phyloP scores from a whole-genome alignment of 176 grass and related monocot genomes.

The Phragmites australis region DNA sequence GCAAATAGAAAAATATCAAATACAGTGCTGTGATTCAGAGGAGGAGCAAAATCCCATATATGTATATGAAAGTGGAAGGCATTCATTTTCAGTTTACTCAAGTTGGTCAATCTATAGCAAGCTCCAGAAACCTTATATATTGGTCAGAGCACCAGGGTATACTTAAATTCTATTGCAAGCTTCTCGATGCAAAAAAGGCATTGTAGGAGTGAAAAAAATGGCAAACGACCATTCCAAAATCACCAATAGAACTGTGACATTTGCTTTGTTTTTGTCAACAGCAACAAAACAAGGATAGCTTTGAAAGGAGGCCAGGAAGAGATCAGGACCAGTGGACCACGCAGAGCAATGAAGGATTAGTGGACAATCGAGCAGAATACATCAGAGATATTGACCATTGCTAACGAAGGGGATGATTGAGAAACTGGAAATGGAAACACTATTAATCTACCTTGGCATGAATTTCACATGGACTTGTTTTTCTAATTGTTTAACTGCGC shows the following conservation, averaged over 20 bases:
- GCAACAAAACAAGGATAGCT: not conserved
- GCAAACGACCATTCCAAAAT: not conserved
- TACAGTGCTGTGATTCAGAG: conserved; percentile 12
- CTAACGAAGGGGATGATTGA: not conserved
- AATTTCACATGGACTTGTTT: conserved; percentile 21
- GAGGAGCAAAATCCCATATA: not conserved
- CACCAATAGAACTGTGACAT: not conserved
- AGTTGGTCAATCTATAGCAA: not conserved
- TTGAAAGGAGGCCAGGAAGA: not conserved
- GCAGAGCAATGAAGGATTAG: not conserved
- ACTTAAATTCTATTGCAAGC: not conserved
- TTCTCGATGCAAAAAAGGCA: not conserved
- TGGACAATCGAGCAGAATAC: not conserved
- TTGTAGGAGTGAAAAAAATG: not conserved
- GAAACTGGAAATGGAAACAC: not conserved
- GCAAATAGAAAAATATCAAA: conserved; percentile 31
- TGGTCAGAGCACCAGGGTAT: not conserved
- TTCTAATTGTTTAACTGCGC: not conserved
- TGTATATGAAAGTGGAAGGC: not conserved
- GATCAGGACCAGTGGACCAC: not conserved
- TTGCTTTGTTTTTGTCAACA: conserved; percentile 16
- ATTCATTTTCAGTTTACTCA: conserved; percentile 9
- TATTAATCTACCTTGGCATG: conserved; percentile 10
- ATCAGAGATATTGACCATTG: not conserved
- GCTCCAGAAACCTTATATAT: not conserved